These are phyloP conservation scores for Grifola frondosa DNA, from an alignment of 1,284 basidiomycete genomes.

Conservation along the genomic window DNA sequence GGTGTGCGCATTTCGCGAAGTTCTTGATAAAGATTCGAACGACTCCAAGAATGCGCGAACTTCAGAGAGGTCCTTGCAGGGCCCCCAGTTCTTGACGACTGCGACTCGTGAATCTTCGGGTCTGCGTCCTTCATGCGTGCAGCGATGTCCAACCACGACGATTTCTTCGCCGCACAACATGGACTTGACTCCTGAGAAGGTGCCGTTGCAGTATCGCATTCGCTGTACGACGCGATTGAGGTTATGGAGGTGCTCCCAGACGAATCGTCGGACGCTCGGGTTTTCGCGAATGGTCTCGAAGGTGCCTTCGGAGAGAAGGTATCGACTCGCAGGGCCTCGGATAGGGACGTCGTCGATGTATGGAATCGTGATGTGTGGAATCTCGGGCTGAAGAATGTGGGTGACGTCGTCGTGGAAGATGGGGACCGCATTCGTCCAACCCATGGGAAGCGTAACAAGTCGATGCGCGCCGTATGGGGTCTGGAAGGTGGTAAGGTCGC, in stretches of 20 bases:
- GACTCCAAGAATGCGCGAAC: slow-evolving; percentile 23
- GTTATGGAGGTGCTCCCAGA: slow-evolving; percentile 32
- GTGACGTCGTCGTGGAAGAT: slow-evolving; percentile 38
- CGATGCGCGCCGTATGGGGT: slow-evolving; percentile 21
- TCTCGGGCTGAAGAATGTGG: slow-evolving; percentile 36
- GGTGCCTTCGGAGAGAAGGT: slow-evolving; percentile 17
- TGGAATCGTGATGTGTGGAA: slow-evolving; percentile 31
- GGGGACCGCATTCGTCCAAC: slow-evolving; percentile 40
- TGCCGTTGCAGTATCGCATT: slow-evolving; percentile 27
- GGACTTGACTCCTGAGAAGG: slow-evolving; percentile 23
- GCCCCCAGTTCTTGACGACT: slow-evolving; percentile 26
- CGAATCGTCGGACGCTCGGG: slow-evolving; percentile 31
- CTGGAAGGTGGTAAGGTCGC: slow-evolving; percentile 29
- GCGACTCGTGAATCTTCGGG: slow-evolving; percentile 23
- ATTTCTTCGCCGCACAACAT: slow-evolving; percentile 16
- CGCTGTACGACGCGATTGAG: slow-evolving; percentile 32
- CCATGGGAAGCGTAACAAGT: slow-evolving; percentile 35
- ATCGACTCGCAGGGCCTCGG: slow-evolving; percentile 23
- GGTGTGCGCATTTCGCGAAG: slow-evolving; percentile 14
- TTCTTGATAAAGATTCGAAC: slow-evolving; percentile 21
- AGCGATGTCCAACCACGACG: slow-evolving; percentile 30
- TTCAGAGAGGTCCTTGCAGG: slow-evolving; percentile 16
- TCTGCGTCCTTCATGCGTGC: slow-evolving; percentile 23
- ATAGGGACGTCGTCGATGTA: slow-evolving; percentile 34
- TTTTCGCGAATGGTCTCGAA: slow-evolving; percentile 32